Base-by-base conservation (phyloP, 495 filamentous ascomycete genomes). In the Tuber magnatum region DNA sequence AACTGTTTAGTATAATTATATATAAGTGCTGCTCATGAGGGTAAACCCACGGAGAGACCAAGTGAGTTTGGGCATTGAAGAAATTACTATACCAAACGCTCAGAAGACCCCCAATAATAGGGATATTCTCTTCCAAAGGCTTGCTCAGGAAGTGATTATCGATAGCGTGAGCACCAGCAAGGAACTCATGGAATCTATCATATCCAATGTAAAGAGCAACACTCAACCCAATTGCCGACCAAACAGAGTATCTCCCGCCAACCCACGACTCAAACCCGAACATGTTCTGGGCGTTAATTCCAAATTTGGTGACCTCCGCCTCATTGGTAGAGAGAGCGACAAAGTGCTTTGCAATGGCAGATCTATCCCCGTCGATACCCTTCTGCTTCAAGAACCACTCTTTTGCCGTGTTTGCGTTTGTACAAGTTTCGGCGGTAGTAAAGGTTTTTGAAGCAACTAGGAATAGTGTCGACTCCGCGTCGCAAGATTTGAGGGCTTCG, bases 61-160 rank as follows among this genome's bases (percentile, higher is more conserved):
- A 87, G 87, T 98, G 95, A 72, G 95, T 98, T 85, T 99, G 95
- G 61, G 96, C 94, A 82, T 92, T 92, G 83, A 94, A 99, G 87
- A 98, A 98, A 86, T 99, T 92, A 77, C 93, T 96, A 86, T 99
- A 99, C 93, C 93, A 99, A 70, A 99, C 95, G 80, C 92, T 96
- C 83, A 99, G 85, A 70, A 99, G 88, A 84, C 96, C 95, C 83
- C 91, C 96, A 79, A 99, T 86, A 74, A 91, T 90, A 68, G 95
- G 95, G 75, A 99, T 97, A 86, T 99, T 99, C 86, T 97, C 85
- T 85, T 94, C 92, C 40, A 98, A 86, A 9, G 96, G 94, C 43
- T 95, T 89, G 81, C 90, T 89, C 76, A 89, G 91, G 91, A 99
- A 99, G 88, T 99, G 95, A 86, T 92, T 93, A 87, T 99, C 95